Evolutionary conservation across 1,284 basidiomycete genomes (phyloP).

Genomic region (Vanrija sp.): DNA sequence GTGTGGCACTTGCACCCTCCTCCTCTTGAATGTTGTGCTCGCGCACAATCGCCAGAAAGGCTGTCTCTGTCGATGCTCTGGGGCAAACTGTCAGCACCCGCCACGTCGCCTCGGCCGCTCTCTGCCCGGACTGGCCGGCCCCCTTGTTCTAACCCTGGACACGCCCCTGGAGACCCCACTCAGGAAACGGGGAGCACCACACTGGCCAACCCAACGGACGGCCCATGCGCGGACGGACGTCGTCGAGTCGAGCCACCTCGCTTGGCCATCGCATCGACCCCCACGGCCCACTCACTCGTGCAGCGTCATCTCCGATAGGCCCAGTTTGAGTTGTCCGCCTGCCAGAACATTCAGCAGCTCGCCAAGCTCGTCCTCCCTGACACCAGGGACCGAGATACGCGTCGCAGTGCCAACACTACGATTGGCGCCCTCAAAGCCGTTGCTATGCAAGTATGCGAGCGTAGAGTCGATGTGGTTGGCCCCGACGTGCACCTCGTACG

Average conservation of each 20-base stretch:
- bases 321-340: slow-evolving; percentile 15
- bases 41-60: slow-evolving; percentile 35
- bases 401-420: slow-evolving; percentile 26
- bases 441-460: slow-evolving; percentile 60
- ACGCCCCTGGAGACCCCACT: no score
- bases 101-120: neutral
- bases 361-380: slow-evolving; percentile 26
- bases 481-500: slow-evolving; percentile 73
- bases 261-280: neutral
- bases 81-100: no score
- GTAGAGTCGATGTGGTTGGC: slow-evolving; percentile 59
- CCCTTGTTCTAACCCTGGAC: no score
- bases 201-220: no score
- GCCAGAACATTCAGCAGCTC: slow-evolving; percentile 20
- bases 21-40: slow-evolving; percentile 29
- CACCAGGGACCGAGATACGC: slow-evolving; percentile 28
- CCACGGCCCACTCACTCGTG: slow-evolving; percentile 35
- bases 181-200: no score
- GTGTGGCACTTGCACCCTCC: no score
- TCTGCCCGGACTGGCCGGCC: no score
- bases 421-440: slow-evolving; percentile 56
- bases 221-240: neutral
- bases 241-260: no score
- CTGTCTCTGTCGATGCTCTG: slow-evolving; percentile 37
- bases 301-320: slow-evolving; percentile 23